Evolutionary conservation across 2,329 filamentous ascomycete genomes (phyloP).

Genomic region (Paecilomyces niveus): DNA sequence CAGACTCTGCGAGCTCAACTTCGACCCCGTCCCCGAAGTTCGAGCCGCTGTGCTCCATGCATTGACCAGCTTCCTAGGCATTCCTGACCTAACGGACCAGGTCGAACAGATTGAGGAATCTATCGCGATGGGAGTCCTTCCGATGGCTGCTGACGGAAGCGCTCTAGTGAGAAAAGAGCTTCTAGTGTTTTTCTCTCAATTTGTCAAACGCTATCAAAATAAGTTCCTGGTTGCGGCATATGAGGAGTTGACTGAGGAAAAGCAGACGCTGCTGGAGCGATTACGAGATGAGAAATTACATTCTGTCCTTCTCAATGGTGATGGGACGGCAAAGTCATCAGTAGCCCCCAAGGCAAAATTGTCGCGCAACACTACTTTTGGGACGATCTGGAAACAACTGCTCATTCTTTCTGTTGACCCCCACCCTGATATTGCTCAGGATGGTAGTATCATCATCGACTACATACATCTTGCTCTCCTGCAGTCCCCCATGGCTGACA

Average conservation of each 20-base stretch:
- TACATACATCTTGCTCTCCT: conserved; percentile 72
- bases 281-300: conserved; percentile 31
- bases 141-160: conserved; percentile 90
- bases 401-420: conserved; percentile 88
- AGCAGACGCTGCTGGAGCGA: conserved; percentile 55
- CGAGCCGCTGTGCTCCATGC: conserved; percentile 89
- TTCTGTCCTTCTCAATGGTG: conserved; percentile 7
- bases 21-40: conserved; percentile 86
- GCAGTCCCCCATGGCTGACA: conserved; percentile 64
- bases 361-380: conserved; percentile 84
- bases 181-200: conserved; percentile 86
- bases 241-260: conserved; percentile 82
- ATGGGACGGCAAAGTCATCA: conserved; percentile 15
- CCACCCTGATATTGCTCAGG: conserved; percentile 83
- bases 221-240: conserved; percentile 89
- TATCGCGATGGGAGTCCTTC: conserved; percentile 78
- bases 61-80: conserved; percentile 87
- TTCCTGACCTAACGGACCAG: conserved; percentile 85
- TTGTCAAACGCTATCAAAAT: conserved; percentile 81
- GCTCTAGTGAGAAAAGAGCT: conserved; percentile 91
- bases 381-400: conserved; percentile 89
- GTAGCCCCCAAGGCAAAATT: conserved; percentile 19
- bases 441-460: conserved; percentile 79
- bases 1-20: conserved; percentile 70
- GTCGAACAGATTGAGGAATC: conserved; percentile 86